Evolutionary conservation across 129 eudicot genomes (phyloP).

Genomic region (Cynara cardunculus): DNA sequence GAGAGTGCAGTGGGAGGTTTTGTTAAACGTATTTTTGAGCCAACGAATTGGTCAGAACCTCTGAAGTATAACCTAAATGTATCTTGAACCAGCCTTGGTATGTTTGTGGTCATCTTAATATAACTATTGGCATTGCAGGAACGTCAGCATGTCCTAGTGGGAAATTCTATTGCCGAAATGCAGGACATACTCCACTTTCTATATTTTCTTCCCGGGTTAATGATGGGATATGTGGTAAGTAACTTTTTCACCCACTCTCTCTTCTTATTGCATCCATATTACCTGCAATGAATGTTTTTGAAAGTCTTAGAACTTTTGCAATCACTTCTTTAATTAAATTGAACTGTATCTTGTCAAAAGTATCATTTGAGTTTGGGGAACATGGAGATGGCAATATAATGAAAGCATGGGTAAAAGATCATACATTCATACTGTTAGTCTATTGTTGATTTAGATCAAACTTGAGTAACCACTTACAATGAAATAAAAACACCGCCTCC

Average conservation of each 20-base stretch:
- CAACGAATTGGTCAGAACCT: neutral
- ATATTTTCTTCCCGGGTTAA: constrained; percentile 86
- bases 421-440: neutral
- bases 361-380: neutral
- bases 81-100: neutral
- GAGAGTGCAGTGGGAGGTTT: neutral
- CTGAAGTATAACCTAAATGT: neutral
- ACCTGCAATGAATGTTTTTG: neutral
- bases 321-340: neutral
- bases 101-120: neutral
- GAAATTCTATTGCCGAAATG: constrained; percentile 66
- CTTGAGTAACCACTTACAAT: neutral
- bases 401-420: neutral
- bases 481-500: neutral
- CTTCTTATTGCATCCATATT: neutral
- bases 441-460: neutral
- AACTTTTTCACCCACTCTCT: neutral
- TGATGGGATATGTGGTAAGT: constrained; percentile 95
- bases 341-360: neutral
- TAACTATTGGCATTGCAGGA: constrained; percentile 50
- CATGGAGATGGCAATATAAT: constrained; percentile 5
- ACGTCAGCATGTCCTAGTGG: constrained; percentile 97
- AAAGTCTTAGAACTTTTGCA: neutral
- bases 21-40: neutral
- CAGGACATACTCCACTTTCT: constrained; percentile 65